Evolutionary conservation across 1,284 basidiomycete species (phyloP).

Genomic region (Spongiforma sp.): DNA sequence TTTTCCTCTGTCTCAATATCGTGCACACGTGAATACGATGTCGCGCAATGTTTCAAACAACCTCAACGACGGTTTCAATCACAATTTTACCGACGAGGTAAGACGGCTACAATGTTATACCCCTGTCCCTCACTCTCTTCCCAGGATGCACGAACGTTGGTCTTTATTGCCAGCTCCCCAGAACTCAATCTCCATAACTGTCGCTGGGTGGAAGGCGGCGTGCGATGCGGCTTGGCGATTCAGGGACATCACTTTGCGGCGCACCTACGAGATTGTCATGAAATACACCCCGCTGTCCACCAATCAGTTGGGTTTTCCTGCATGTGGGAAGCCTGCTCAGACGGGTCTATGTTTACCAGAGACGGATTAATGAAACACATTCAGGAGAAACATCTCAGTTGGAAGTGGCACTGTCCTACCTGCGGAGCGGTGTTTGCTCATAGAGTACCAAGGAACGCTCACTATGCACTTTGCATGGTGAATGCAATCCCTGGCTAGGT

Average conservation of each 20-base stretch:
- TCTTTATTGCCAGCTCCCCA: constrained; percentile 34
- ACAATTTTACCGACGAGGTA: constrained; percentile 38
- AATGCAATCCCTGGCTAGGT: constrained; percentile 2
- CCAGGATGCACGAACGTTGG: constrained; percentile 31
- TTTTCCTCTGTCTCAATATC: no score
- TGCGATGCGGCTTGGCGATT: constrained; percentile 16
- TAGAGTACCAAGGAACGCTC: constrained; percentile 24
- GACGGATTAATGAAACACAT: constrained; percentile 31
- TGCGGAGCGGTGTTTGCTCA: constrained; percentile 26
- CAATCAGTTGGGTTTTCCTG: constrained; percentile 20
- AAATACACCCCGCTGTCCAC: constrained; percentile 18
- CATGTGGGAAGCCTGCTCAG: constrained; percentile 31
- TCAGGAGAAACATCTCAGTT: constrained; percentile 30
- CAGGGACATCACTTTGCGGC: constrained; percentile 25
- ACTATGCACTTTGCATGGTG: constrained; percentile 19
- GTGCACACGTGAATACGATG: constrained; percentile 25
- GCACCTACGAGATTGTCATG: constrained; percentile 29
- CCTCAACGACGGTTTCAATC: constrained; percentile 33
- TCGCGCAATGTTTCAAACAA: constrained; percentile 17
- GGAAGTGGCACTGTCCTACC: constrained; percentile 32
- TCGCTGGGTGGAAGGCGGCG: constrained; percentile 24
- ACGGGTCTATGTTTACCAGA: constrained; percentile 20
- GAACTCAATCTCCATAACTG: constrained; percentile 31
- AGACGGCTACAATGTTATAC: neutral
- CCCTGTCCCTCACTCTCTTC: constrained; percentile 13